Evolutionary conservation across 2,329 filamentous ascomycete genomes (phyloP), one percentile per base, ranked within the genome.

Genomic region (Paraconiothyrium sp.): DNA sequence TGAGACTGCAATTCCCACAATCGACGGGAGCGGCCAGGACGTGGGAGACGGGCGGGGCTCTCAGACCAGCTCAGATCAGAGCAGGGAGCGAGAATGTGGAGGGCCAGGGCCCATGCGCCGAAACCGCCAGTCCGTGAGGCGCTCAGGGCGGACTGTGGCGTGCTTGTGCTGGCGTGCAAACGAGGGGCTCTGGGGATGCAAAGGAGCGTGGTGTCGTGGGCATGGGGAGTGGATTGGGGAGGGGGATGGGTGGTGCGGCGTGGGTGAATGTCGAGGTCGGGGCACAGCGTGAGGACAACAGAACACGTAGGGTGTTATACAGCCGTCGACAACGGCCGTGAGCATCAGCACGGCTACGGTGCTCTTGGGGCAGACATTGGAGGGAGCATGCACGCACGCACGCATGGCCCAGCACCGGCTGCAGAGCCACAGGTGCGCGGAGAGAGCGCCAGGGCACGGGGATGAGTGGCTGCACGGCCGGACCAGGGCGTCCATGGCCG

Each of bases 41-140:
- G 65, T 72, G 68, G 65, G 60, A 57, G 22, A 66, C 65, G 61
- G 63, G 62, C 65, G 60, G 68, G 67, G 63, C 58, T 67, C 66
- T 72, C 65, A 74, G 72, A 76, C 70, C 58, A 50, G 30, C 37
- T 16, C 30, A 37, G 50, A 54, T 22, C 30, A 72, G 71, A 62
- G 67, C 59, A 70, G 60, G 68, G 60, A 64, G 64, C 65, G 73
- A 72, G 72, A 70, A 71, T 70, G 71, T 66, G 67, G 72, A 75
- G 67, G 64, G 59, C 57, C 63, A 54, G 67, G 75, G 73, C 72
- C 75, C 76, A 68, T 71, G 76, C 75, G 66, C 69, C 72, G 70
- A 78, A 66, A 77, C 76, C 75, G 24, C 9, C 66, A 67, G 72
- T 71, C 66, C 67, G 71, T 63, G 69, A 69, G 71, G 71, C 67